phyloP scores from a whole-genome alignment of 2,329 filamentous ascomycete genomes.

The Aspergillus quadrilineatus region DNA sequence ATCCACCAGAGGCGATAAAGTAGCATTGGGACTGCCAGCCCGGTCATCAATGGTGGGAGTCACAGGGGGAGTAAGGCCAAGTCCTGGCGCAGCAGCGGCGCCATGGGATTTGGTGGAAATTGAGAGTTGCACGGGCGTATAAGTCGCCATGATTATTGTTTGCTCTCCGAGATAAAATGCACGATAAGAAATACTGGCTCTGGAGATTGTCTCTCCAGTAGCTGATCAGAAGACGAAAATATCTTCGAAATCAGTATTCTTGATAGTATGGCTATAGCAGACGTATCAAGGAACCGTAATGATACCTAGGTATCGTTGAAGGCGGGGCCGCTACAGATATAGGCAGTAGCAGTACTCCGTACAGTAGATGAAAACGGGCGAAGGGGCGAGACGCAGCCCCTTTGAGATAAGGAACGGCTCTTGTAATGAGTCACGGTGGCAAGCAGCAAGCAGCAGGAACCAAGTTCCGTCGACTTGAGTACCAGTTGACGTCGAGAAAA shows the following conservation, averaged over 20 bases:
- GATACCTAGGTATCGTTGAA: background rate
- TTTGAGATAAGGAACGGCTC: background rate
- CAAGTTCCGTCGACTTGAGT: background rate
- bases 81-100: constrained; percentile 13
- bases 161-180: background rate
- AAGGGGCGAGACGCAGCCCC: background rate
- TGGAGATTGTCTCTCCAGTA: background rate
- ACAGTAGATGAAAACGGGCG: background rate
- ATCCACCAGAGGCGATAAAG: constrained; percentile 1
- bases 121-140: constrained; percentile 28
- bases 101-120: constrained; percentile 24
- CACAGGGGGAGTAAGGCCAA: constrained; percentile 36
- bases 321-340: background rate
- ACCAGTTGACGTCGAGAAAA: background rate
- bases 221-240: background rate
- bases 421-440: constrained; percentile 11
- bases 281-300: background rate
- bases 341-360: background rate
- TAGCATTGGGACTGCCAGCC: constrained; percentile 4
- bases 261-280: constrained; percentile 1
- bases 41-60: constrained; percentile 32
- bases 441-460: constrained; percentile 9
- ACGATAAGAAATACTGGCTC: background rate
- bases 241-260: background rate
- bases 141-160: constrained; percentile 15